A percentile compares a stretch with the other conserved stretches of the same genome.
phyloP scores from a whole-genome alignment of 352 stramenopile genomes.

The Pythium rishiriense region DNA sequence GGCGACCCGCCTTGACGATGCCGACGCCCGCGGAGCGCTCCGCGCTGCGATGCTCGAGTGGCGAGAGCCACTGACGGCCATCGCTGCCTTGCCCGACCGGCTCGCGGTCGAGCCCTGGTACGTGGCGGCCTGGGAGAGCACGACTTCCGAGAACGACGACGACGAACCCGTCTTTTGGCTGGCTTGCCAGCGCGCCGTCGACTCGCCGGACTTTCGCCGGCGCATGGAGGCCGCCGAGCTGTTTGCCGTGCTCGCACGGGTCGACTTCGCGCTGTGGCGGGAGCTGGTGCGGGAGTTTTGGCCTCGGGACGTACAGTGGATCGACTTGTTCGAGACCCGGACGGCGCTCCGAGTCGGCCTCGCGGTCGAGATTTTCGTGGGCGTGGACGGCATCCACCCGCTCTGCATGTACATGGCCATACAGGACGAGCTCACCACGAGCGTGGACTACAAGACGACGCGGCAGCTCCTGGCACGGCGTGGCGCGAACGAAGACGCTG shows the following conservation, averaged over 20 bases:
- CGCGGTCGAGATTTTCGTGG: not conserved
- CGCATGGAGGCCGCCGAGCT: conserved; percentile 6
- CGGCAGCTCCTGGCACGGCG: not conserved
- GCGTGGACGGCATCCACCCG: not conserved
- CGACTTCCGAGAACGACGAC: not conserved
- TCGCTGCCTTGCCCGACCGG: not conserved
- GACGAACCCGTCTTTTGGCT: conserved; percentile 3
- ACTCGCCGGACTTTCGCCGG: not conserved
- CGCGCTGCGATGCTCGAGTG: not conserved
- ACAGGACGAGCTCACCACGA: not conserved
- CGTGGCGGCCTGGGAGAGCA: not conserved
- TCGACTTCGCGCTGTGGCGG: not conserved
- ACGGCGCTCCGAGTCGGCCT: not conserved
- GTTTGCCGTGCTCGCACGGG: not conserved
- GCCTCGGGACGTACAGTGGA: not conserved
- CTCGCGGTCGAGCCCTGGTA: not conserved
- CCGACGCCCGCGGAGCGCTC: not conserved
- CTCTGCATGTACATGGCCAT: not conserved
- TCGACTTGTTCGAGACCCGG: not conserved
- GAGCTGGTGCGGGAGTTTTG: not conserved
- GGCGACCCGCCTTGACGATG: not conserved
- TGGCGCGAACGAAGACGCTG: not conserved
- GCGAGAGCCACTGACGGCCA: not conserved
- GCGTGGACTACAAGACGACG: not conserved
- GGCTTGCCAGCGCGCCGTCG: not conserved